Evolutionary conservation across 768 basidiomycete genomes (phyloP), one percentile per base, ranked within the genome.

Genomic region (Trametes gibbosa): DNA sequence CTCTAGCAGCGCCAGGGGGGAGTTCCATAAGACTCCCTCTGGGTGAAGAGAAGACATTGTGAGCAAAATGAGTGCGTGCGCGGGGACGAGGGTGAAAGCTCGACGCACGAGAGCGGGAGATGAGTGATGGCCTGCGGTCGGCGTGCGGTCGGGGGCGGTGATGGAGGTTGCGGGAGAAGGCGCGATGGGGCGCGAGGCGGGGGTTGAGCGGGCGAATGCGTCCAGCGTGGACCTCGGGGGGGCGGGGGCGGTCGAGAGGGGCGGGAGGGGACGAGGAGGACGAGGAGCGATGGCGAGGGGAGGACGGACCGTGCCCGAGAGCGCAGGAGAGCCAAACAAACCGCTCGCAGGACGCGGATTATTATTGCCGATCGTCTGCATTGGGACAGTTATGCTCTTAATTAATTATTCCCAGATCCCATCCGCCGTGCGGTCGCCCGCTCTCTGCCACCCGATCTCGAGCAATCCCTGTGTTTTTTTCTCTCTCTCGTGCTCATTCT

Each of bases 11-110:
- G 42, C 70, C 69, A 27, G 75, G 69, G 8, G 73, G 65, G 55
- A 71, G 69, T 63, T 73, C 73, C 74, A 75, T 75, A 66, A 45
- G 62, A 56, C 62, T 63, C 62, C 58, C 62, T 50, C 62, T 63
- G 46, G 9, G 27, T 21, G 16, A 27, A 39, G 12, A 19, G 24
- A 21, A 23, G 10, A 46, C 17, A 35, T 29, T n/a, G 37, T 59
- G 39, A 58, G 58, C 50, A 39, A 39, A 40, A 16, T 34, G 23
- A 35, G 35, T 45, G 46, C 46, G 39, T 58, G 53, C 49, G 46
- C 55, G 27, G 40, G 52, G n/a, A 49, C 23, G 41, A 48, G 23
- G 10, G 47, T 17, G n/a, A 56, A 55, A 39, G 50, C 29, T 42
- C 57, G 59, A 61, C 60, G 55, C 50, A 62, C 65, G 61, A 42